Percentiles rank a stretch among this genome's conserved stretches.
phyloP scores from a whole-genome alignment of 176 grass and related monocot genomes.

The Rhynchospora pubera region DNA sequence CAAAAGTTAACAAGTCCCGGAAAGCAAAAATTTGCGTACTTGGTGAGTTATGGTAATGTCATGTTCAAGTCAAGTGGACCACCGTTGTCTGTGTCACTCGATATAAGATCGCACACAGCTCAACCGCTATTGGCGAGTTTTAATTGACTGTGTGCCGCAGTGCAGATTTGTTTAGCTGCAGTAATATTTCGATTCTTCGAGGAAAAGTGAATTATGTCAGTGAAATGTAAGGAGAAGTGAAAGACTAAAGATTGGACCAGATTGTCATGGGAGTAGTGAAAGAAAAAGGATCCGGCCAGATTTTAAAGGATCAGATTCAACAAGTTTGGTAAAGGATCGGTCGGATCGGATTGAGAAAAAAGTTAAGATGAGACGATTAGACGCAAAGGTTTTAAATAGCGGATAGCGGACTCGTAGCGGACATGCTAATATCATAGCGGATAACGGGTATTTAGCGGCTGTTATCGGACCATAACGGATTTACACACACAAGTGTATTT shows the following conservation, averaged over 20 bases:
- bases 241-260: not conserved
- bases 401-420: no score
- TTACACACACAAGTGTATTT: no score
- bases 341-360: no score
- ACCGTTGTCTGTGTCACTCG: constrained; percentile 31
- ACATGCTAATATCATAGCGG: no score
- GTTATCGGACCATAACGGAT: no score
- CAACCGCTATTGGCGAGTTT: constrained; percentile 35
- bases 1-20: no score
- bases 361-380: no score
- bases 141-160: constrained; percentile 37
- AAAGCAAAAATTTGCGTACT: constrained; percentile 14
- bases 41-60: constrained; percentile 51
- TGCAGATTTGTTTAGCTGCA: constrained; percentile 30
- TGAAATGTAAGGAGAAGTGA: not conserved
- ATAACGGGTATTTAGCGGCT: no score
- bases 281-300: no score
- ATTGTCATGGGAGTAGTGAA: not conserved
- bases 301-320: no score
- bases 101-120: constrained; percentile 35
- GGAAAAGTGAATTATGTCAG: constrained; percentile 33
- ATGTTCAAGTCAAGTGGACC: constrained; percentile 40
- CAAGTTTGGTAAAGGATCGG: no score
- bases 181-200: constrained; percentile 29
- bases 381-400: no score